Evolutionary conservation across 1,284 basidiomycete genomes (phyloP).

Genomic region (Boletus smithii): DNA sequence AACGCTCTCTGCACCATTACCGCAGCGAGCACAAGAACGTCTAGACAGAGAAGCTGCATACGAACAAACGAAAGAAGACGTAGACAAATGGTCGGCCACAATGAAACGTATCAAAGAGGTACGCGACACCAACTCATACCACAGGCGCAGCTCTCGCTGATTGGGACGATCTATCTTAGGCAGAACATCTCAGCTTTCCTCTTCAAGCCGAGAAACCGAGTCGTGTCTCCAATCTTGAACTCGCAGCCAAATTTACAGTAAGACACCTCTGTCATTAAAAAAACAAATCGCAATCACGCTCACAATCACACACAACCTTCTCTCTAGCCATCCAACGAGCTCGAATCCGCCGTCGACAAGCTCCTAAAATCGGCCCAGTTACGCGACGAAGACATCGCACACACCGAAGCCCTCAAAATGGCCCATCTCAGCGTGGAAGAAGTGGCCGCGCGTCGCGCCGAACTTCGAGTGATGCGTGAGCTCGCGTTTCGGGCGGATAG

Average conservation of each 20-base stretch:
- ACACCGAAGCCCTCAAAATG: slow-evolving; percentile 80
- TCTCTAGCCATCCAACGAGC: slow-evolving; percentile 49
- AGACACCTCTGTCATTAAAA: not conserved
- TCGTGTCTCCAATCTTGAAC: slow-evolving; percentile 70
- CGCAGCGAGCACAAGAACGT: slow-evolving; percentile 82
- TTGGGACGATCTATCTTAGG: slow-evolving; percentile 40
- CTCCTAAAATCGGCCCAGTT: slow-evolving; percentile 77
- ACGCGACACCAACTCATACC: slow-evolving; percentile 6
- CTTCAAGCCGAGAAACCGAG: slow-evolving; percentile 65
- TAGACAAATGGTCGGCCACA: slow-evolving; percentile 90
- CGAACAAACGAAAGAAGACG: slow-evolving; percentile 87
- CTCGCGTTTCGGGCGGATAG: slow-evolving; percentile 92
- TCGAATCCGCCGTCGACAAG: slow-evolving; percentile 76
- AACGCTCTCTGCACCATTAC: slow-evolving; percentile 82
- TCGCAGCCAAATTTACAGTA: slow-evolving; percentile 81
- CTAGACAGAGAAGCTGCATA: slow-evolving; percentile 94
- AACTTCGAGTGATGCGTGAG: slow-evolving; percentile 87
- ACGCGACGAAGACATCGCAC: slow-evolving; percentile 70
- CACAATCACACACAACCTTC: not conserved
- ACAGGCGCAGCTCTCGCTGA: not conserved
- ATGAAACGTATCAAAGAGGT: slow-evolving; percentile 87
- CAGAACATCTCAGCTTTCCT: slow-evolving; percentile 90
- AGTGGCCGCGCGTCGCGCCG: slow-evolving; percentile 73
- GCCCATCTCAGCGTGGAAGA: slow-evolving; percentile 83
- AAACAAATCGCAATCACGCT: too few relatives aligned